Evolutionary conservation across 139 green algal genomes (phyloP).

Genomic region (Chlorella sp.): DNA sequence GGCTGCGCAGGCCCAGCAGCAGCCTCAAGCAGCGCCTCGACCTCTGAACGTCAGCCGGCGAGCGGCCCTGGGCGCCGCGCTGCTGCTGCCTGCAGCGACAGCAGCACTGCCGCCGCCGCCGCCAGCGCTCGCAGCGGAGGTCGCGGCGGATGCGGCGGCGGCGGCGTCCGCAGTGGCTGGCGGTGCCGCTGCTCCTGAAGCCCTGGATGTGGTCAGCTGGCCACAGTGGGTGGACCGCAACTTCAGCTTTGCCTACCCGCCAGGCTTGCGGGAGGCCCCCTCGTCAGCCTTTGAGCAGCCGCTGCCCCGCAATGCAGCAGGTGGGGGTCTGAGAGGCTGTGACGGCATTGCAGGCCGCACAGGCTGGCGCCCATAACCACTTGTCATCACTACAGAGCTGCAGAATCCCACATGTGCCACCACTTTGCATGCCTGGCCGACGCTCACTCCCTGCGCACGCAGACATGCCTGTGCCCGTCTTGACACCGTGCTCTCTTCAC

Average conservation of each 20-base stretch:
- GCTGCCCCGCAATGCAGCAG: too few relatives aligned
- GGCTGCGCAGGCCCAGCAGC: background rate
- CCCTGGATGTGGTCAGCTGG: slow-evolving; percentile 15
- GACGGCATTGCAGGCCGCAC: too few relatives aligned
- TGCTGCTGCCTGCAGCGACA: slow-evolving; percentile 17
- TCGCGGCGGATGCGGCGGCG: background rate
- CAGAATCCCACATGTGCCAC: too few relatives aligned
- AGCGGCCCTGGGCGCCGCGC: slow-evolving; percentile 3
- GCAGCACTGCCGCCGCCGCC: background rate
- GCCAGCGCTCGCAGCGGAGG: background rate
- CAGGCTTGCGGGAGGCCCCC: background rate
- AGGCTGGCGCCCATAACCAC: too few relatives aligned
- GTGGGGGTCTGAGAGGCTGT: too few relatives aligned
- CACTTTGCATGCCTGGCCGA: too few relatives aligned
- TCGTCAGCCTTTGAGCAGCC: too few relatives aligned
- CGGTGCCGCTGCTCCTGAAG: background rate
- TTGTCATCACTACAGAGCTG: too few relatives aligned
- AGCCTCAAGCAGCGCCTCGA: too few relatives aligned
- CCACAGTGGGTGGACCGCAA: slow-evolving; percentile 22
- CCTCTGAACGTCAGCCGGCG: background rate
- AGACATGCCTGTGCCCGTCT: too few relatives aligned
- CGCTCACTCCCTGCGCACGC: too few relatives aligned
- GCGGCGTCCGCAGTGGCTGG: background rate
- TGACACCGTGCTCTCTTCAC: too few relatives aligned
- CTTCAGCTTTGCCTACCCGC: slow-evolving; percentile 34